Percentiles rank a stretch among this genome's conserved stretches.
Conservation (phyloP, 768 basidiomycete genomes). For the Kwoniella mangroviensis region DNA sequence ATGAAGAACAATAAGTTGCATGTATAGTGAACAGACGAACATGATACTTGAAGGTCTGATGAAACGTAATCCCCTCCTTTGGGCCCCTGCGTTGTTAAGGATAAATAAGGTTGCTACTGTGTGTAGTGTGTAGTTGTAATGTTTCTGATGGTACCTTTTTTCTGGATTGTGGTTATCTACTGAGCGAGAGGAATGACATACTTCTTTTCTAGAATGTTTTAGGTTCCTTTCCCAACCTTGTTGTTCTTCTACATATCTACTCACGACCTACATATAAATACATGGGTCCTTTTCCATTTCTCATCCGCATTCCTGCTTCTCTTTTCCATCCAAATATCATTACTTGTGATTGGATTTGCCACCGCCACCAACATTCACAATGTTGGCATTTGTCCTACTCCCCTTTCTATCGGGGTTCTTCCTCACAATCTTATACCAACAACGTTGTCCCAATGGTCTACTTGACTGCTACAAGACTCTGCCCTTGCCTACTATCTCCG, state of each 20-base stretch:
- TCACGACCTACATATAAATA: not conserved
- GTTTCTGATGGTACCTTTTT: constrained; percentile 1
- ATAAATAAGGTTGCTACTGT: not conserved
- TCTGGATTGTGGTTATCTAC: not conserved
- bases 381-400: not conserved
- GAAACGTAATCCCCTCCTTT: not conserved
- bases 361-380: not conserved
- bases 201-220: not conserved
- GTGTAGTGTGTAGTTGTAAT: not conserved
- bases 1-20: not conserved
- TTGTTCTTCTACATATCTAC: not conserved
- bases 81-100: not conserved
- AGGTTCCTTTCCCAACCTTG: not conserved
- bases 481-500: not conserved
- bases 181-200: not conserved
- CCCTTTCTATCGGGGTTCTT: not conserved
- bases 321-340: no score
- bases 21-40: not conserved
- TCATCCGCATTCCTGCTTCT: no score
- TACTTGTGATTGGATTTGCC: not conserved
- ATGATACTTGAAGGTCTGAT: not conserved
- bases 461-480: not conserved
- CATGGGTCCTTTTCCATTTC: not conserved
- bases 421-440: not conserved
- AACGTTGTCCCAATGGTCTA: not conserved